Evolutionary conservation across 179 eudicot genomes (phyloP).

Genomic region (Amaranthus tricolor): DNA sequence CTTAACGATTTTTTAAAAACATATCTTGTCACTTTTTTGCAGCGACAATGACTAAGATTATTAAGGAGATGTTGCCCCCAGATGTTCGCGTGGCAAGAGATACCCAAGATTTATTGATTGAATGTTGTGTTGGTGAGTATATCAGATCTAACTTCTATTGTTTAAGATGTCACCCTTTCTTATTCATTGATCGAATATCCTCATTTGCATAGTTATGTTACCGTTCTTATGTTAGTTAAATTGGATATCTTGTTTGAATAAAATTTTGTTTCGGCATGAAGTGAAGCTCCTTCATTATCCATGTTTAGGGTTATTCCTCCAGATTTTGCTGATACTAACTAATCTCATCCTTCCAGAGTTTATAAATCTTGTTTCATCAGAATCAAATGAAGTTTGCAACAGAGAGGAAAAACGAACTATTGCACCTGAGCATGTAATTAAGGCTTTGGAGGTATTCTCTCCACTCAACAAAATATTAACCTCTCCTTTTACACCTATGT

Average conservation of each 20-base stretch:
- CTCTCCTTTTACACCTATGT: neutral
- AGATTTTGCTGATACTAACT: slow-evolving; percentile 4
- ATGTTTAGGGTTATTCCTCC: neutral
- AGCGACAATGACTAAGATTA: slow-evolving; percentile 98
- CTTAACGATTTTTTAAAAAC: neutral
- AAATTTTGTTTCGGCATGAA: neutral
- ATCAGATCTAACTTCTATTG: neutral
- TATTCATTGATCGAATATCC: neutral
- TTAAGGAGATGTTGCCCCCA: slow-evolving; percentile 98
- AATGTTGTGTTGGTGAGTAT: slow-evolving; percentile 90
- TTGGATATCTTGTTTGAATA: neutral
- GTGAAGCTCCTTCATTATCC: neutral
- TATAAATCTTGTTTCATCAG: slow-evolving; percentile 89
- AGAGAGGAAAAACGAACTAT: slow-evolving; percentile 88
- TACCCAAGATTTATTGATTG: slow-evolving; percentile 90
- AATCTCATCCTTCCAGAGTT: slow-evolving; percentile 52
- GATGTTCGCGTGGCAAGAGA: slow-evolving; percentile 99
- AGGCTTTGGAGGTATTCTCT: slow-evolving; percentile 79
- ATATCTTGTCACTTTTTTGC: slow-evolving; percentile 30
- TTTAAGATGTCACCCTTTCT: neutral
- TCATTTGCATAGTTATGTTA: neutral
- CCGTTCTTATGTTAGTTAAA: neutral
- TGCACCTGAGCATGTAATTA: slow-evolving; percentile 97
- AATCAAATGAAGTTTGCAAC: slow-evolving; percentile 96
- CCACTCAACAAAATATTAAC: neutral